A percentile compares a stretch with the other conserved stretches of the same genome.
phyloP scores from a whole-genome alignment of 495 filamentous ascomycete genomes.

The Sordaria brevicollis region DNA sequence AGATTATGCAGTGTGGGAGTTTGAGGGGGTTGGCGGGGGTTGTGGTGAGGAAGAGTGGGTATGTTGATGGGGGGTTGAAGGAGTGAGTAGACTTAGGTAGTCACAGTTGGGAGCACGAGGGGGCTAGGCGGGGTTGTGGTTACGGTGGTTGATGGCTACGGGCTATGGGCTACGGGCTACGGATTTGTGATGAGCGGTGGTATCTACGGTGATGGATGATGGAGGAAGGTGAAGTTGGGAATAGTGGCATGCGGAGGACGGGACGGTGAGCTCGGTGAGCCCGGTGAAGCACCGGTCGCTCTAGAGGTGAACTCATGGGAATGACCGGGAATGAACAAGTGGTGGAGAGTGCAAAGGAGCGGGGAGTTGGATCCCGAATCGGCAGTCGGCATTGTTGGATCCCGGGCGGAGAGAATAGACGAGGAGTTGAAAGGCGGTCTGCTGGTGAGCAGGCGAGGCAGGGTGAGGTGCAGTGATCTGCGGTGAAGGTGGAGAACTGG shows the following conservation, averaged over 20 bases:
- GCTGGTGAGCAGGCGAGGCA: no score
- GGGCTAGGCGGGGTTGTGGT: neutral
- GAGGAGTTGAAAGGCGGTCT: neutral
- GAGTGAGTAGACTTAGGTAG: neutral
- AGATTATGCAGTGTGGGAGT: conserved; percentile 29
- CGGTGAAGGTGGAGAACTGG: neutral
- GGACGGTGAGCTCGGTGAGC: no score
- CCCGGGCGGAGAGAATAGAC: no score
- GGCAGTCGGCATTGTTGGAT: neutral
- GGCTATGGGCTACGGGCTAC: no score
- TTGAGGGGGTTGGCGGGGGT: conserved; percentile 15
- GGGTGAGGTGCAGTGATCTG: neutral
- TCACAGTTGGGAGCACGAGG: neutral
- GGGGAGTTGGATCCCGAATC: neutral
- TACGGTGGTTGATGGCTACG: neutral
- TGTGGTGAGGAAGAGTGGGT: conserved; percentile 13
- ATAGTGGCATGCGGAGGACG: no score
- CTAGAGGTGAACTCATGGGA: no score
- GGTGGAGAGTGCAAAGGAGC: neutral
- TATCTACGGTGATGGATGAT: neutral
- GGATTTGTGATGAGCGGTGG: neutral
- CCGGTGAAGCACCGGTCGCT: no score
- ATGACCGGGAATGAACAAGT: neutral
- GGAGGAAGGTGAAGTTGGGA: neutral
- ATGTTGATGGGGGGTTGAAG: neutral